phyloP scores from a whole-genome alignment of 345 rosid genomes.

The Euphorbia pulcherrima region DNA sequence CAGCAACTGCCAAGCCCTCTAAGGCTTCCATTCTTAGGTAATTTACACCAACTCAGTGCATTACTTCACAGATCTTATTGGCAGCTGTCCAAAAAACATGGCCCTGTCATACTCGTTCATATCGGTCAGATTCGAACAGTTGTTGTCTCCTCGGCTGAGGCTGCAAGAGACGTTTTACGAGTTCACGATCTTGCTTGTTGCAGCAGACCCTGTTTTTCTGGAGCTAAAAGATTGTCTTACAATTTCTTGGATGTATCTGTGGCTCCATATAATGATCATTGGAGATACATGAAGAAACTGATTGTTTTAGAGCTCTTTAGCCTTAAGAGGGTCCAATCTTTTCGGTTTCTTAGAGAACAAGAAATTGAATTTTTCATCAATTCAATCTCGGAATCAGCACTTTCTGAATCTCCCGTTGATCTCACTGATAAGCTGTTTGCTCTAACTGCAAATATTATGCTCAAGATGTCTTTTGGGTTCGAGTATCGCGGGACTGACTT shows the following conservation, averaged over 20 bases:
- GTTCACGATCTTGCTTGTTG: slow-evolving; percentile 18
- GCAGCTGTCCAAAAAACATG: slow-evolving; percentile 17
- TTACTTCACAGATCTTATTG: slow-evolving; percentile 5
- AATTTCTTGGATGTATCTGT: slow-evolving; percentile 18
- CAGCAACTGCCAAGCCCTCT: slow-evolving; percentile 14
- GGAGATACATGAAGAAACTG: slow-evolving; percentile 19
- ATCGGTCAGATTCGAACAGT: slow-evolving; percentile 6
- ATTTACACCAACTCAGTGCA: slow-evolving; percentile 17
- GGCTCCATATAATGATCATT: slow-evolving; percentile 15
- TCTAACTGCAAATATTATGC: slow-evolving; percentile 10
- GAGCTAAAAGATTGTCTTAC: slow-evolving; percentile 14
- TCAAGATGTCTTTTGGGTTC: slow-evolving; percentile 13
- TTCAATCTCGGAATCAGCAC: background rate
- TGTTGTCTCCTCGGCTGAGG: slow-evolving; percentile 23
- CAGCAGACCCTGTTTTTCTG: slow-evolving; percentile 14
- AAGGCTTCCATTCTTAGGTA: slow-evolving; percentile 14
- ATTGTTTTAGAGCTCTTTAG: slow-evolving; percentile 19
- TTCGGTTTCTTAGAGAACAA: slow-evolving; percentile 9
- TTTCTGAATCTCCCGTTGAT: slow-evolving; percentile 3
- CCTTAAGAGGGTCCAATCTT: slow-evolving; percentile 22
- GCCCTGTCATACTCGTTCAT: slow-evolving; percentile 18
- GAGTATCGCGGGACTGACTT: slow-evolving; percentile 17
- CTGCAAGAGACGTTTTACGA: slow-evolving; percentile 24
- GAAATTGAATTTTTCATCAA: background rate
- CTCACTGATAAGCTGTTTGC: slow-evolving; percentile 7